Evolutionary conservation across 2,329 filamentous ascomycete species (phyloP).

Genomic region (Aspergillus floridensis): DNA sequence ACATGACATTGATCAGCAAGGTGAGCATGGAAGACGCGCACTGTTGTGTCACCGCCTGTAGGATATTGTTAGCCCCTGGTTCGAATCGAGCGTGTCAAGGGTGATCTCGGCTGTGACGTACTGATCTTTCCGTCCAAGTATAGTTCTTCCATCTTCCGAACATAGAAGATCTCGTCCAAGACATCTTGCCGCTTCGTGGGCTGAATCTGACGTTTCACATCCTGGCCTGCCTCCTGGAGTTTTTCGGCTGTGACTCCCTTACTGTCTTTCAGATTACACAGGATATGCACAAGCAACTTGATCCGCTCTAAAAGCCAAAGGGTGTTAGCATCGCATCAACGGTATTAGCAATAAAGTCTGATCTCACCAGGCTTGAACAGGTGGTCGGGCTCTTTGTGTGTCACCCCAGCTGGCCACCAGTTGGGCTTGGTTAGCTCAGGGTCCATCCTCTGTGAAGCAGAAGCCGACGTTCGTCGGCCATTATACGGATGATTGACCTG

Average conservation of each 20-base stretch:
- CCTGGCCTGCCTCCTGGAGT: constrained; percentile 40
- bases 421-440: constrained; percentile 42
- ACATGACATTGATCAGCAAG: constrained; percentile 22
- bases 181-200: constrained; percentile 36
- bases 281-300: constrained; percentile 40
- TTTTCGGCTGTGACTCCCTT: constrained; percentile 38
- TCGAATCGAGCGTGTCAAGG: not conserved
- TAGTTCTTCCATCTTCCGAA: constrained; percentile 39
- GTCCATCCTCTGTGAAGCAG: constrained; percentile 30
- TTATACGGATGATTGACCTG: constrained; percentile 47
- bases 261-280: constrained; percentile 36
- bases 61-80: constrained; percentile 5
- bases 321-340: not conserved
- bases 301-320: constrained; percentile 34
- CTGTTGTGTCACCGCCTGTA: constrained; percentile 27
- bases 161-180: constrained; percentile 42
- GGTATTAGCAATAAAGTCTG: no score
- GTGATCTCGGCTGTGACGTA: constrained; percentile 17
- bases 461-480: constrained; percentile 30
- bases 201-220: constrained; percentile 38
- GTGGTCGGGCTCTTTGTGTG: constrained; percentile 47
- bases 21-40: constrained; percentile 31
- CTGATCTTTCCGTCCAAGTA: constrained; percentile 38
- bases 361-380: constrained; percentile 41
- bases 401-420: constrained; percentile 41